Percentiles rank a stretch among this genome's conserved stretches.
phyloP scores from a whole-genome alignment of 1,284 basidiomycete genomes.

The Gymnopus androsaceus region DNA sequence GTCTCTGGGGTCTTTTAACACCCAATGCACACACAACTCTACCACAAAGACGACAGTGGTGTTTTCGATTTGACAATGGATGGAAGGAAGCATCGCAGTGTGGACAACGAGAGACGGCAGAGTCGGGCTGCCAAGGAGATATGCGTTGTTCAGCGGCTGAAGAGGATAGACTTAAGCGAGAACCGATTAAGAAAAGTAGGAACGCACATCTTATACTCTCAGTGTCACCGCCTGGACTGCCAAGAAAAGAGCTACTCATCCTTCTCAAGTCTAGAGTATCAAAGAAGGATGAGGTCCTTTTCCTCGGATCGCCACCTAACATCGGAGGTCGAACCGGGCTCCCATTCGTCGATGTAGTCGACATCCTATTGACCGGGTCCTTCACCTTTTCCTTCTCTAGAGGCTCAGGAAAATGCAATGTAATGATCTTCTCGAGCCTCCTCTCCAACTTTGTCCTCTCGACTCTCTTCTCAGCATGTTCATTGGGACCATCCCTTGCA shows the following conservation, averaged over 20 bases:
- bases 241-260: slow-evolving; percentile 58
- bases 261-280: slow-evolving; percentile 49
- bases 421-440: slow-evolving; percentile 83
- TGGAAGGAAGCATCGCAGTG: slow-evolving; percentile 90
- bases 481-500: slow-evolving; percentile 53
- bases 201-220: slow-evolving; percentile 57
- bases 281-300: slow-evolving; percentile 67
- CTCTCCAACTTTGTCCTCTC: slow-evolving; percentile 82
- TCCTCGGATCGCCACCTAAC: slow-evolving; percentile 28
- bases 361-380: not conserved
- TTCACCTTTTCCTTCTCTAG: slow-evolving; percentile 13
- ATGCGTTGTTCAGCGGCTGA: slow-evolving; percentile 87
- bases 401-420: slow-evolving; percentile 71
- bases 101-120: slow-evolving; percentile 74
- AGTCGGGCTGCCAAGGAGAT: slow-evolving; percentile 94
- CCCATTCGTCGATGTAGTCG: not conserved
- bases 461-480: slow-evolving; percentile 44
- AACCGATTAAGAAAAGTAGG: not conserved
- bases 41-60: slow-evolving; percentile 95
- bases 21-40: slow-evolving; percentile 91
- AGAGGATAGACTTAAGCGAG: slow-evolving; percentile 11
- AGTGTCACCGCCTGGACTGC: slow-evolving; percentile 45
- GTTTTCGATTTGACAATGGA: slow-evolving; percentile 89
- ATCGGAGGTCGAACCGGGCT: slow-evolving; percentile 10
- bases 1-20: slow-evolving; percentile 70